These are phyloP conservation scores for Entonaema liquescens DNA, from an alignment of 495 filamentous ascomycete genomes.

Conservation along the genomic window DNA sequence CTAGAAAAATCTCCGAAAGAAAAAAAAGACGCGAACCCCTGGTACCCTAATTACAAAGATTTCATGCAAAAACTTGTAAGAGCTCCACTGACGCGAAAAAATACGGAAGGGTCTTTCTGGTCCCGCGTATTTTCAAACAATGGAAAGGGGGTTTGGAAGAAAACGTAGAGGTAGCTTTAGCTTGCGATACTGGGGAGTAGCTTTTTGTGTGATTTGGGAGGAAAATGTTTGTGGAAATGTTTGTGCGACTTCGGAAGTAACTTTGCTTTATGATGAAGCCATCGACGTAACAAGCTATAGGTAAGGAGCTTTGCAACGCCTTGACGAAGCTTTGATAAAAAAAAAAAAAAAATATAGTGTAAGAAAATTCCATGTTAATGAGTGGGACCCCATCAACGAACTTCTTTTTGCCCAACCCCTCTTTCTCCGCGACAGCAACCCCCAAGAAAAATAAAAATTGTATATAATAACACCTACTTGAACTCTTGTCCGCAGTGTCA, in stretches of 20 bases:
- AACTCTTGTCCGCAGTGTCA: constrained; percentile 93
- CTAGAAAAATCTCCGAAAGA: constrained; percentile 32
- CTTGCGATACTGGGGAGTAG: not conserved
- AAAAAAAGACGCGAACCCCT: constrained; percentile 40
- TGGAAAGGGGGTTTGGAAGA: constrained; percentile 17
- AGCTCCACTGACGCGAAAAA: constrained; percentile 34
- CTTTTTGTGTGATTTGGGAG: not conserved
- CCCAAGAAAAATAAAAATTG: constrained; percentile 12
- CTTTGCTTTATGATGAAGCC: constrained; percentile 18
- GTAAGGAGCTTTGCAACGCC: constrained; percentile 8
- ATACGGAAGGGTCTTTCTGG: not conserved
- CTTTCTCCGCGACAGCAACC: constrained; percentile 5
- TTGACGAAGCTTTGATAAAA: constrained; percentile 10
- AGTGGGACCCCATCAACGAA: constrained; percentile 1
- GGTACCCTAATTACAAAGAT: constrained; percentile 36
- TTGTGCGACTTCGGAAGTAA: constrained; percentile 19
- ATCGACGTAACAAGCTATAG: not conserved
- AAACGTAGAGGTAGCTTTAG: not conserved
- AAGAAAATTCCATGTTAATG: not conserved
- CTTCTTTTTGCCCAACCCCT: constrained; percentile 6
- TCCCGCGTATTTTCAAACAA: constrained; percentile 28
- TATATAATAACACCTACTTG: constrained; percentile 64
- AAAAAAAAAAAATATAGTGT: constrained; percentile 4
- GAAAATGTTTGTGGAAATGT: constrained; percentile 4
- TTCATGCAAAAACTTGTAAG: constrained; percentile 37